Evolutionary conservation across 202 grass and related monocot species (phyloP).

Genomic region (Setaria italica): DNA sequence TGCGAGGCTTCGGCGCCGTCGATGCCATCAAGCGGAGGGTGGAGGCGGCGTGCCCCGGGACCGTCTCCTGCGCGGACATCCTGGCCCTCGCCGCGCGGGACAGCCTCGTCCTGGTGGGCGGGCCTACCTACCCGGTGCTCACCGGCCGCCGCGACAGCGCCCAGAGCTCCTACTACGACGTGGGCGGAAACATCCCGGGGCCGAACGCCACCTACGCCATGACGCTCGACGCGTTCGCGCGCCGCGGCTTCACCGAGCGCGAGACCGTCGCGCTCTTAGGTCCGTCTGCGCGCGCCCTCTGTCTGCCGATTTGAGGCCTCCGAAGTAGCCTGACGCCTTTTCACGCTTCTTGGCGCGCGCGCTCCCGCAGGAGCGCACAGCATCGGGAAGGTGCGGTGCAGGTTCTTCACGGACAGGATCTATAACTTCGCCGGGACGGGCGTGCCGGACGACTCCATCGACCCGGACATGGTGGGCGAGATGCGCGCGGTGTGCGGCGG

Average conservation of each 20-base stretch:
- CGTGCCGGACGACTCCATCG: slow-evolving; percentile 50
- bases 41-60: slow-evolving; percentile 47
- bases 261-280: slow-evolving; percentile 64
- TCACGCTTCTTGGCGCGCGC: neutral
- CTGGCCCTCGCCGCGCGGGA: slow-evolving; percentile 57
- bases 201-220: slow-evolving; percentile 56
- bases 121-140: slow-evolving; percentile 53
- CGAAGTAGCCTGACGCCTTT: neutral
- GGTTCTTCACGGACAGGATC: slow-evolving; percentile 63
- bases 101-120: slow-evolving; percentile 56
- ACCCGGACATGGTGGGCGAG: slow-evolving; percentile 61
- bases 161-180: slow-evolving; percentile 45
- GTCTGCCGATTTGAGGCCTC: neutral
- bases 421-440: slow-evolving; percentile 56
- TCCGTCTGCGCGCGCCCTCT: neutral
- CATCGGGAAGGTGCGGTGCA: slow-evolving; percentile 68
- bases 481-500: slow-evolving; percentile 53
- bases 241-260: slow-evolving; percentile 61
- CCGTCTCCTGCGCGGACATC: slow-evolving; percentile 66
- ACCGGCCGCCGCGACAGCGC: slow-evolving; percentile 59
- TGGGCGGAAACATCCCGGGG: slow-evolving; percentile 20
- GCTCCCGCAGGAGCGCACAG: slow-evolving; percentile 56
- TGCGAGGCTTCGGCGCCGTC: slow-evolving; percentile 50
- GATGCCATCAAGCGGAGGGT: slow-evolving; percentile 52
- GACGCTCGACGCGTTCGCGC: slow-evolving; percentile 58